phyloP scores from a whole-genome alignment of 108 stramenopile genomes.

The Ochromonas danica region DNA sequence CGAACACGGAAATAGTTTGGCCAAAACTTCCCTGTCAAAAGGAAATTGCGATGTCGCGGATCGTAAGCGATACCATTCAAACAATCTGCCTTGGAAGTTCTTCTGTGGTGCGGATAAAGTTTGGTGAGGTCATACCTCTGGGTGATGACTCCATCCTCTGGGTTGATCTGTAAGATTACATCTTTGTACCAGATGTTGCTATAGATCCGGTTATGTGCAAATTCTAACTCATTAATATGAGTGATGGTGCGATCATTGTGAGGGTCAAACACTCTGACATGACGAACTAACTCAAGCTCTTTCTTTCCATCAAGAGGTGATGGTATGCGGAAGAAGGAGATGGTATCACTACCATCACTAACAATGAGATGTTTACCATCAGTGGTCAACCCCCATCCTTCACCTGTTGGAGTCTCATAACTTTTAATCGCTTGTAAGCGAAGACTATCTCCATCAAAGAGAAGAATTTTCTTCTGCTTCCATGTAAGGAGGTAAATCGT shows the following conservation, averaged over 20 bases:
- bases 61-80: constrained; percentile 53
- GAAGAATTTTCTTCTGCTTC: constrained; percentile 35
- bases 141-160: constrained; percentile 32
- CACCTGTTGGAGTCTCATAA: constrained; percentile 37
- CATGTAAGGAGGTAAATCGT: constrained; percentile 39
- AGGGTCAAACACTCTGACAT: background rate
- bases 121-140: constrained; percentile 37
- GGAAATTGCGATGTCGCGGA: constrained; percentile 37
- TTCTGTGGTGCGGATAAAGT: constrained; percentile 33
- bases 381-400: constrained; percentile 52
- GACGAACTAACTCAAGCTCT: background rate
- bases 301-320: background rate
- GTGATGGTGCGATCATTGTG: background rate
- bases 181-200: constrained; percentile 51
- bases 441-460: constrained; percentile 39
- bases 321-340: constrained; percentile 38
- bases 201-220: constrained; percentile 39
- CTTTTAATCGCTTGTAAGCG: background rate
- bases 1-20: constrained; percentile 34
- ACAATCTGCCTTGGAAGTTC: constrained; percentile 19
- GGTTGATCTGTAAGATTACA: constrained; percentile 41
- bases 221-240: constrained; percentile 46
- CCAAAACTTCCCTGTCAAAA: constrained; percentile 41
- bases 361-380: constrained; percentile 41
- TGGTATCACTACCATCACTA: constrained; percentile 43